Base-by-base conservation (phyloP, 2,329 filamentous ascomycete genomes). In the Mollisia scopiformis region DNA sequence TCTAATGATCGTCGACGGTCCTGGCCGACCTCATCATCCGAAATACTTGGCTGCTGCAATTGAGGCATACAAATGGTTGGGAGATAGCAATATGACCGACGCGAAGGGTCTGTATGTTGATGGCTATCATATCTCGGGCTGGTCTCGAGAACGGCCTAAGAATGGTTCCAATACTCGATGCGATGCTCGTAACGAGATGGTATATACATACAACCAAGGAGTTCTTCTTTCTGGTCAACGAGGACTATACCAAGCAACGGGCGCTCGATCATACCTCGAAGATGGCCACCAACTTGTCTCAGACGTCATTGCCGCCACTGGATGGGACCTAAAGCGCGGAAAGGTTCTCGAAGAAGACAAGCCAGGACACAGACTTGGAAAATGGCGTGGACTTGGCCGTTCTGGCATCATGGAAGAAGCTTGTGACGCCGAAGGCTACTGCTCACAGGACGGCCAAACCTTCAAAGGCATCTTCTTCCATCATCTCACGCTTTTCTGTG, bases 401-500 rank as follows among this genome's bases (percentile, higher is more conserved):
- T 84, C 84, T 19, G 94, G 94, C 1, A 84, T 97, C 28, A 76
- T 98, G 43, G 92, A 97, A 73, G 94, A 98, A 51, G 77, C 82
- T 35, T 97, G 94, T 72, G 94, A 98, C 73, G 84, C 87, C 2
- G 78, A 77, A 19, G 91, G 86, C 2, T 82, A 78, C 43, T 97
- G 93, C 74, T 92, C 86, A 19, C 93, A 97, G 73, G 85, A 98
- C 68, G 84, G 83, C 0, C 93, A 97, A 70, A 93, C 91, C 0
- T 97, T 97, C 84, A 98, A 97, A 75, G 91, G 92, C 28, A 94
- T 97, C 59, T 97, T 93, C 80, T 96, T 97, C 77, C 91, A 96
- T 72, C 94, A 97, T 72, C 79, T 97, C 2, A 84, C 87, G 0
- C 78, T 86, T 1, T 97, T 97, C 73, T 97, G 94, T 74, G 81